Percentiles rank a stretch among this genome's conserved stretches.
These are phyloP conservation scores for Ophiostoma ips DNA, from an alignment of 2,329 filamentous ascomycete species.

Conservation along the genomic window DNA sequence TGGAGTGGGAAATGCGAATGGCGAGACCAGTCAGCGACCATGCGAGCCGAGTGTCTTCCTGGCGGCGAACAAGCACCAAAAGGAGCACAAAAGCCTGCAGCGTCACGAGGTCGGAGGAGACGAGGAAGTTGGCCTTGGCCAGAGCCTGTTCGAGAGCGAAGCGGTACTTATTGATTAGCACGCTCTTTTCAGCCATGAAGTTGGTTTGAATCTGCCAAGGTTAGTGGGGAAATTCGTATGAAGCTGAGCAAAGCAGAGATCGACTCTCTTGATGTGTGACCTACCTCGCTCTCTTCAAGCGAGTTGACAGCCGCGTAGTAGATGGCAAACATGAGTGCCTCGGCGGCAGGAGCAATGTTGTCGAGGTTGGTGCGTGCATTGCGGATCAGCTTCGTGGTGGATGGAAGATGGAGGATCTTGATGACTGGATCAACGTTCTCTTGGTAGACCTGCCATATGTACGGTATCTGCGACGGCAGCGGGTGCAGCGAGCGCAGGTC, in stretches of 20 bases:
- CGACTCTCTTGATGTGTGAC: too few species aligned
- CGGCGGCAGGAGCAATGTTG: conserved; percentile 39
- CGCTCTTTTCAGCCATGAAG: conserved; percentile 34
- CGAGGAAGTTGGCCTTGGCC: conserved; percentile 46
- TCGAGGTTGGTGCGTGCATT: conserved; percentile 42
- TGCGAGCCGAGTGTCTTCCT: conserved; percentile 38
- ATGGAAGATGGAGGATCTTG: conserved; percentile 32
- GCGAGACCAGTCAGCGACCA: conserved; percentile 52
- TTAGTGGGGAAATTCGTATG: neutral
- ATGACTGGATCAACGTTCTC: conserved; percentile 36
- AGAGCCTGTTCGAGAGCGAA: conserved; percentile 45
- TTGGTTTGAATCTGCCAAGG: conserved; percentile 31
- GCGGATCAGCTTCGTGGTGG: conserved; percentile 25
- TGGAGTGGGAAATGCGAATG: conserved; percentile 39
- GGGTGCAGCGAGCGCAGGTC: conserved; percentile 37
- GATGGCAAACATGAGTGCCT: conserved; percentile 50
- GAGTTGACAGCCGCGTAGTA: conserved; percentile 46
- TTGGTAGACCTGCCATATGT: conserved; percentile 34
- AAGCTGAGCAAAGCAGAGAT: neutral
- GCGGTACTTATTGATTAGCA: conserved; percentile 33
- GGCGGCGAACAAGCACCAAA: conserved; percentile 36
- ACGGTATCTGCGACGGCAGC: conserved; percentile 39
- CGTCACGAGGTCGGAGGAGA: conserved; percentile 42
- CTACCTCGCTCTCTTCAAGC: conserved; percentile 43
- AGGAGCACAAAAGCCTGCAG: conserved; percentile 50